Base-by-base conservation (phyloP, 2,329 filamentous ascomycete genomes). In the Cladophialophora yegresii region DNA sequence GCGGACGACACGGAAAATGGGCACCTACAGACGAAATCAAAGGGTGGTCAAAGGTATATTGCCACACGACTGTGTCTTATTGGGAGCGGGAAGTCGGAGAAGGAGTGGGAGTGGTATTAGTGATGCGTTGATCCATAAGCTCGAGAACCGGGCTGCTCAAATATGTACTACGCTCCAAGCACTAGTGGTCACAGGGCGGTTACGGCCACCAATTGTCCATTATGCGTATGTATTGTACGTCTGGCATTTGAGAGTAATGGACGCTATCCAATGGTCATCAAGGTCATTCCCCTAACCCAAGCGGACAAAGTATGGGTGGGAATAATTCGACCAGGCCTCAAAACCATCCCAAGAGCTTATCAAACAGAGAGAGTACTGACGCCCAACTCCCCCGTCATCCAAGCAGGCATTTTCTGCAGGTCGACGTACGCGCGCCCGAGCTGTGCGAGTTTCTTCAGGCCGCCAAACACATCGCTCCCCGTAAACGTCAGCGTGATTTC, bases 321-420 rank as follows among this genome's bases (percentile, higher is more conserved):
- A n/a, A 40, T 16, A 43, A 16, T 43, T 16, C 36, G 8, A 43
- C 7, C 36, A n/a, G 16, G 36, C 47, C 13, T 26, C 7, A 26
- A 26, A 51, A 51, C 13, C 36, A 43, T 43, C 36, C 36, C 13
- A 20, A 8, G 16, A n/a, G 12, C 8, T 8, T 43, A 12, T 22
- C 53, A 67, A 9, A 96, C 86, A 30, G 86, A 83, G 0, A 90
- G 89, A 43, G 87, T 82, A 59, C 90, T 95, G 4, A 95, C 87
- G 0, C 88, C 89, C 51, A 92, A 89, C 72, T 96, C 92, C 1
- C 92, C 92, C 0, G 91, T 95, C 88, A 96, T 89, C 91, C 92
- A 96, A 0, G 89, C 89, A 0, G 92, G 92, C 89, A 96, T 93
- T 61, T 81, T 85, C 71, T 87, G 84, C 1, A 91, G 89, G 73